Conservation (phyloP, 1,284 basidiomycete species). For the Pseudozyma tsukubaensis region DNA sequence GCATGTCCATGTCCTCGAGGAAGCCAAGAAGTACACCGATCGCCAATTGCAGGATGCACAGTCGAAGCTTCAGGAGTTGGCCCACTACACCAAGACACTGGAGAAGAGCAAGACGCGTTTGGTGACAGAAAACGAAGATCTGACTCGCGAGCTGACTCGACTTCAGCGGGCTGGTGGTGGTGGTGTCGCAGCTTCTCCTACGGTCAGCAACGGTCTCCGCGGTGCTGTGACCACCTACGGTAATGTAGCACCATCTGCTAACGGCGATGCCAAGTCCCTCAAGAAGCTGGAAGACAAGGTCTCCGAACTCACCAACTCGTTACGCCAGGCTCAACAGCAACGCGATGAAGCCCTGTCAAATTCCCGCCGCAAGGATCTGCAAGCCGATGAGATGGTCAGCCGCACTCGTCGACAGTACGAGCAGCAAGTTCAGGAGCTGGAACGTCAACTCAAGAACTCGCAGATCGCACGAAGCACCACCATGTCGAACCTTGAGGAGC, state of each 20-base stretch:
- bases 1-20: conserved; percentile 96
- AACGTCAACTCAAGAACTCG: conserved; percentile 72
- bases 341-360: conserved; percentile 71
- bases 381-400: conserved; percentile 78
- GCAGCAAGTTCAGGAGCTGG: conserved; percentile 75
- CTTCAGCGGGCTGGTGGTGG: conserved; percentile 34
- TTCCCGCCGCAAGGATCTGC: conserved; percentile 75
- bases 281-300: conserved; percentile 75
- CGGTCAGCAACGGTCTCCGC: conserved; percentile 28
- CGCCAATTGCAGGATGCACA: conserved; percentile 86
- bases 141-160: conserved; percentile 80
- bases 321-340: conserved; percentile 58
- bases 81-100: conserved; percentile 81
- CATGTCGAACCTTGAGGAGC: conserved; percentile 63
- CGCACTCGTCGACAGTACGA: conserved; percentile 79
- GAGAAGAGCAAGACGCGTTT: conserved; percentile 83
- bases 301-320: conserved; percentile 68
- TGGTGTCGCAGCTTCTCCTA: conserved; percentile 17
- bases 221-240: conserved; percentile 35
- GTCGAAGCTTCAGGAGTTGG: conserved; percentile 79
- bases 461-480: conserved; percentile 69
- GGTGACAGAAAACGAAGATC: conserved; percentile 85
- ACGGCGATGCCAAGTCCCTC: conserved; percentile 26
- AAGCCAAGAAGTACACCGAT: conserved; percentile 95
- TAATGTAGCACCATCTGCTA: conserved; percentile 34